phyloP scores from a whole-genome alignment of 768 basidiomycete genomes.

The Hypholoma fasciculare region DNA sequence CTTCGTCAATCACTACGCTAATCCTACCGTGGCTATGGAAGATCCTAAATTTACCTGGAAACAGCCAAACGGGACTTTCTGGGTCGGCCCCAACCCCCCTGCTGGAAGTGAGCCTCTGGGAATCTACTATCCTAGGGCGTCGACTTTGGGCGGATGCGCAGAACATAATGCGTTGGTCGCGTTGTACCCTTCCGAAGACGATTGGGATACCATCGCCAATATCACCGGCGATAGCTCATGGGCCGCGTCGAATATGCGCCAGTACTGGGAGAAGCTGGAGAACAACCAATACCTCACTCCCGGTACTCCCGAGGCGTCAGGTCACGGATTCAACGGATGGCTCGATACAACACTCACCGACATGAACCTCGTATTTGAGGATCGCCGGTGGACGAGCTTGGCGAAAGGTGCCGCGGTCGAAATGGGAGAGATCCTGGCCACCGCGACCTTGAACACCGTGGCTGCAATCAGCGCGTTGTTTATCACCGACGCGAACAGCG shows the following conservation, averaged over 20 bases:
- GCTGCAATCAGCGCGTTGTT: neutral
- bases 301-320: neutral
- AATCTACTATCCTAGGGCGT: constrained; percentile 7
- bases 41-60: constrained; percentile 10
- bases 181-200: constrained; percentile 7
- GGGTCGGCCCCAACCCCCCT: constrained; percentile 7
- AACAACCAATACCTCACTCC: constrained; percentile 7
- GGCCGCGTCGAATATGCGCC: constrained; percentile 6
- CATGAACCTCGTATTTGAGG: neutral
- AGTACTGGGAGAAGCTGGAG: constrained; percentile 7
- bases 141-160: constrained; percentile 10
- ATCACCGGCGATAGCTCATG: constrained; percentile 7
- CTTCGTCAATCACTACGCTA: constrained; percentile 8
- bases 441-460: neutral
- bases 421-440: neutral
- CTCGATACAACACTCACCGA: constrained; percentile 5
- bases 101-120: constrained; percentile 7
- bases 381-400: constrained; percentile 1
- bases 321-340: constrained; percentile 9
- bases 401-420: constrained; percentile 5
- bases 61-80: constrained; percentile 5
- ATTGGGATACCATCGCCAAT: constrained; percentile 9
- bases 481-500: constrained; percentile 2
- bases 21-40: neutral
- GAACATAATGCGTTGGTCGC: constrained; percentile 10